Percentiles rank a stretch among this genome's conserved stretches.
phyloP scores from a whole-genome alignment of 1,284 basidiomycete species.

The Trichosporon asahii region DNA sequence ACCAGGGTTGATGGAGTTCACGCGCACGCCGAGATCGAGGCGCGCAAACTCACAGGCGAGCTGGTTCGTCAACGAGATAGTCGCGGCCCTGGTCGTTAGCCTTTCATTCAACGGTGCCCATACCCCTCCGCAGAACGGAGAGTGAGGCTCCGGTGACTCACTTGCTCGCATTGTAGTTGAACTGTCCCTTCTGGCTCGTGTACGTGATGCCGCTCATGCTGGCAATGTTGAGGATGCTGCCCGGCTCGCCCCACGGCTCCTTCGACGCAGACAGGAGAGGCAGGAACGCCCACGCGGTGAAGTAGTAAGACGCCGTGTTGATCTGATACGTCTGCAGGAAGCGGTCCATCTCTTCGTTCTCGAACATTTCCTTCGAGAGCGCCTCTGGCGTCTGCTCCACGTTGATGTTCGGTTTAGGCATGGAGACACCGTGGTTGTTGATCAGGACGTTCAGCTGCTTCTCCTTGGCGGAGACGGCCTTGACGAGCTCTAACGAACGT shows the following conservation, averaged over 20 bases:
- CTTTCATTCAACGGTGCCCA: background rate
- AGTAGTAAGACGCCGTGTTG: slow-evolving; percentile 50
- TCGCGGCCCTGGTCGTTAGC: slow-evolving; percentile 31
- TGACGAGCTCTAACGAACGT: slow-evolving; percentile 11
- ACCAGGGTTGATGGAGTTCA: slow-evolving; percentile 32
- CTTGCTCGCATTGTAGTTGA: slow-evolving; percentile 49
- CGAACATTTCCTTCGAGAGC: slow-evolving; percentile 46
- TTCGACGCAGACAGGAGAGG: slow-evolving; percentile 47
- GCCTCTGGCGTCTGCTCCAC: slow-evolving; percentile 45
- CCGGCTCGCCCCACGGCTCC: slow-evolving; percentile 39
- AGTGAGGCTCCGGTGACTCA: slow-evolving; percentile 35
- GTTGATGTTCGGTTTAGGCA: background rate
- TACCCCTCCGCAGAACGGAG: background rate
- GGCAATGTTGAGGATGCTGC: slow-evolving; percentile 49
- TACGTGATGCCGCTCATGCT: slow-evolving; percentile 25
- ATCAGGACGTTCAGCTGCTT: slow-evolving; percentile 18
- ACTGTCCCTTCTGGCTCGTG: slow-evolving; percentile 37
- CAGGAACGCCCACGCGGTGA: slow-evolving; percentile 50
- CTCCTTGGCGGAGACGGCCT: slow-evolving; percentile 13
- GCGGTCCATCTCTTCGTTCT: slow-evolving; percentile 41
- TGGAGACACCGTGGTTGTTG: slow-evolving; percentile 19
- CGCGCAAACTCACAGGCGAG: slow-evolving; percentile 35
- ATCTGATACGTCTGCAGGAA: slow-evolving; percentile 46
- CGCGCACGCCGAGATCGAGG: slow-evolving; percentile 31
- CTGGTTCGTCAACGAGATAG: slow-evolving; percentile 30